Base-by-base conservation (phyloP, 108 stramenopile genomes). In the Licmophora abbreviata region DNA sequence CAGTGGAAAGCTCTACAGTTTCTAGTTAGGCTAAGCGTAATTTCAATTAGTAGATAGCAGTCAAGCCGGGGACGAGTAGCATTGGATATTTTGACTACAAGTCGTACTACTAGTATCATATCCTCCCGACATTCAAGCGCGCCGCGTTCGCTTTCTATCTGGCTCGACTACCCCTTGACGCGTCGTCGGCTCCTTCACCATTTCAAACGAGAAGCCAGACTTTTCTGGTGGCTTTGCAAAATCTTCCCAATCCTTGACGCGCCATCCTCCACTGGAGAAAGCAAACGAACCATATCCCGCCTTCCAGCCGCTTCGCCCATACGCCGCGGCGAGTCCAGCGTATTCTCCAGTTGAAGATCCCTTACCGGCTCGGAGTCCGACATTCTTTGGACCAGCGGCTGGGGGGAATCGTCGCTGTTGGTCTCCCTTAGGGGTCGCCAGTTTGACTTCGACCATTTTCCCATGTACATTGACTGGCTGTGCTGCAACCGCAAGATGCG, bases 261-360 rank as follows among this genome's bases (percentile, higher is more conserved):
- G 74, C 89, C 89, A 92, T 5, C 89, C 89, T 21, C 69, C 77
- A 29, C 68, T 71, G 0, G 85, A 85, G 73, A 92, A 92, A 6
- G 89, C 81, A 31, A 83, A 72, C 10, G 71, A 71, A 0, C 89
- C 89, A 59, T 92, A 92, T 4, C 89, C 89, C 22, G 84, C 89
- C 30, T 79, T 77, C 89, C 89, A 92, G 33, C 89, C 89, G 36
- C 66, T 77, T 37, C 83, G 60, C 10, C 85, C 89, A 59, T 70
- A 92, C 12, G 79, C 71, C 18, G 81, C 81, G 20, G 85, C 85
- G 38, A 92, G 66, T 8, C 89, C 89, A 27, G 81, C 85, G 63
- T 75, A 92, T 61, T 92, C 79, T 8, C 83, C 81, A 1, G 73
- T 15, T 3, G 63, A 51, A 9, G 75, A 44, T 3, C 69, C 67